phyloP scores from a whole-genome alignment of 2,329 filamentous ascomycete genomes.

The Colletotrichum echinochloae region DNA sequence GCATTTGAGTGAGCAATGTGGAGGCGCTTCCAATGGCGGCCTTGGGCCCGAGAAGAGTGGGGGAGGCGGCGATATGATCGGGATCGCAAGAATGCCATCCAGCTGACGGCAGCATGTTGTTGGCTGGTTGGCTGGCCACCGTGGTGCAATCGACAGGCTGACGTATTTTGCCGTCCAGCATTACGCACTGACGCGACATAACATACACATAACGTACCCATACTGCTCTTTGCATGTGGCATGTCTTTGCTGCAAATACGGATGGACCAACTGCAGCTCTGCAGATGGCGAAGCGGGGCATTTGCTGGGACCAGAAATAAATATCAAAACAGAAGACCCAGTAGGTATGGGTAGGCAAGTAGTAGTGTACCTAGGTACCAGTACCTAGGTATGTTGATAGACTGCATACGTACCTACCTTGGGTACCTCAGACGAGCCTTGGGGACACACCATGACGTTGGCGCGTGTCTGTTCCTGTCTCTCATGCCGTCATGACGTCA shows the following conservation, averaged over 20 bases:
- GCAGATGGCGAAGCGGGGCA: slow-evolving; percentile 1
- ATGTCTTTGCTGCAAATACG: slow-evolving; percentile 30
- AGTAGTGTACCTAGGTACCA: no score
- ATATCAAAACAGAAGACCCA: background rate
- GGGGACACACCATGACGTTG: slow-evolving; percentile 35
- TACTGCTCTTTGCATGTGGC: slow-evolving; percentile 28
- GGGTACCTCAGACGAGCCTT: slow-evolving; percentile 9
- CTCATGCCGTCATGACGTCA: slow-evolving; percentile 25
- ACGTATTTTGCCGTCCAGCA: slow-evolving; percentile 30
- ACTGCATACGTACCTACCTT: no score
- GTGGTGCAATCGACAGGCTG: slow-evolving; percentile 32
- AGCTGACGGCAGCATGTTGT: slow-evolving; percentile 12
- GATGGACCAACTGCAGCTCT: background rate
- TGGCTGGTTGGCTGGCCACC: slow-evolving; percentile 33
- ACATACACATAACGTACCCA: background rate
- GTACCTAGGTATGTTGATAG: background rate
- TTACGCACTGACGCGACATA: slow-evolving; percentile 27
- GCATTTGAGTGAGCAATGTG: slow-evolving; percentile 21
- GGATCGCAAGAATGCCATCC: slow-evolving; percentile 40
- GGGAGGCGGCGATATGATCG: slow-evolving; percentile 27
- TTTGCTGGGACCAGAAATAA: background rate
- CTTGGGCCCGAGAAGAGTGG: slow-evolving; percentile 15
- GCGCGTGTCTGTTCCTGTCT: slow-evolving; percentile 27
- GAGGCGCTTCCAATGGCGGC: slow-evolving; percentile 25
- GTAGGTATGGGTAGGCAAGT: no score